A percentile compares a stretch with the other conserved stretches of the same genome.
Conservation (phyloP, 2,329 filamentous ascomycete species). For the Sporothrix euskadiensis region DNA sequence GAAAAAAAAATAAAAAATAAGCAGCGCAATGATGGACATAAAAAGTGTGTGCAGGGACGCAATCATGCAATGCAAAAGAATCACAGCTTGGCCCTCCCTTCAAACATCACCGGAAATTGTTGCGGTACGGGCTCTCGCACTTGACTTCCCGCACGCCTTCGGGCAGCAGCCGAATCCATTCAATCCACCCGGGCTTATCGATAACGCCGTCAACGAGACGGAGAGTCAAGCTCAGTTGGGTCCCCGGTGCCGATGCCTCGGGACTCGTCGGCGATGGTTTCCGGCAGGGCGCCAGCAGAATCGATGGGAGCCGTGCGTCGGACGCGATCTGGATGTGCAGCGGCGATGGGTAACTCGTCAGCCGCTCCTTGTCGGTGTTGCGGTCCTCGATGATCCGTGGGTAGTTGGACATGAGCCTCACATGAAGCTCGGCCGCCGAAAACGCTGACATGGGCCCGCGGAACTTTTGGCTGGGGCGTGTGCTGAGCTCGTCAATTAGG, state of each 20-base stretch:
- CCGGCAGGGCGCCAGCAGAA: constrained; percentile 55
- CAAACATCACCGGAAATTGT: constrained; percentile 42
- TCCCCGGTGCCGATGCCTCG: constrained; percentile 41
- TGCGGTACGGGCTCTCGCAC: constrained; percentile 53
- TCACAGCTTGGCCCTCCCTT: too few relatives aligned
- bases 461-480: constrained; percentile 47
- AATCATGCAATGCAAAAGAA: not conserved
- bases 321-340: constrained; percentile 58
- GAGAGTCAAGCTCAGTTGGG: constrained; percentile 53
- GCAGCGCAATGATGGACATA: not conserved
- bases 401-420: constrained; percentile 49
- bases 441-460: constrained; percentile 49
- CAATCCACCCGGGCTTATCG: constrained; percentile 56
- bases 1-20: not conserved
- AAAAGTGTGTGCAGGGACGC: not conserved
- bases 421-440: constrained; percentile 52
- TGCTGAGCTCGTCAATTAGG: constrained; percentile 52
- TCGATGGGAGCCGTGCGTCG: constrained; percentile 56
- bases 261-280: constrained; percentile 46
- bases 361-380: constrained; percentile 48
- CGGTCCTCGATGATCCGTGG: constrained; percentile 54
- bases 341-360: constrained; percentile 55
- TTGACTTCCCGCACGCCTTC: constrained; percentile 58
- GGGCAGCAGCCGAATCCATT: constrained; percentile 61
- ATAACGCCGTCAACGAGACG: constrained; percentile 53